These are phyloP conservation scores for Geum urbanum DNA, from an alignment of 306 rosid genomes.

Conservation along the genomic window DNA sequence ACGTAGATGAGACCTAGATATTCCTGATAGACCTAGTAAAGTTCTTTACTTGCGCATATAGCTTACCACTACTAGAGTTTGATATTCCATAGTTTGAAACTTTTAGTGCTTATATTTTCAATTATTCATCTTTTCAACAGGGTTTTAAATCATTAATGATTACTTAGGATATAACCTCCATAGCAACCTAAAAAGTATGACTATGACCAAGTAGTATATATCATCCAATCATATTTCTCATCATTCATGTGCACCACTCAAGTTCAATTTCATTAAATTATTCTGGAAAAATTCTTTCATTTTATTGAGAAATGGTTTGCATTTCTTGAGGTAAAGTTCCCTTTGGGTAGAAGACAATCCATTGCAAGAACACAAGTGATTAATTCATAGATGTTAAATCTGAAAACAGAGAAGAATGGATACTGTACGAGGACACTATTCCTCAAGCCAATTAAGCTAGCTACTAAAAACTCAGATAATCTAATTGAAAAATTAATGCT, in stretches of 20 bases:
- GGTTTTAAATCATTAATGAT: neutral
- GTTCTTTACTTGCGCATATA: neutral
- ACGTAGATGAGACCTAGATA: conserved; percentile 28
- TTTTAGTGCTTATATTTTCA: neutral
- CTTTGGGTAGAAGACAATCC: neutral
- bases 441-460: conserved; percentile 2
- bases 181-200: neutral
- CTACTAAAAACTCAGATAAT: neutral
- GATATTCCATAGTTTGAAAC: neutral
- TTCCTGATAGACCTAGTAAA: neutral
- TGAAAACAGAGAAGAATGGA: neutral
- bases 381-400: neutral
- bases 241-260: neutral
- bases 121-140: neutral
- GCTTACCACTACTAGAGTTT: neutral
- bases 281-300: neutral
- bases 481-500: neutral
- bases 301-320: neutral
- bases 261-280: neutral
- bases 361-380: neutral
- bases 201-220: neutral
- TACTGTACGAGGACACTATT: neutral
- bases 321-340: neutral
- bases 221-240: neutral
- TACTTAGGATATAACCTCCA: neutral